phyloP scores from a whole-genome alignment of 176 grass and related monocot species.

The Triticum turgidum region DNA sequence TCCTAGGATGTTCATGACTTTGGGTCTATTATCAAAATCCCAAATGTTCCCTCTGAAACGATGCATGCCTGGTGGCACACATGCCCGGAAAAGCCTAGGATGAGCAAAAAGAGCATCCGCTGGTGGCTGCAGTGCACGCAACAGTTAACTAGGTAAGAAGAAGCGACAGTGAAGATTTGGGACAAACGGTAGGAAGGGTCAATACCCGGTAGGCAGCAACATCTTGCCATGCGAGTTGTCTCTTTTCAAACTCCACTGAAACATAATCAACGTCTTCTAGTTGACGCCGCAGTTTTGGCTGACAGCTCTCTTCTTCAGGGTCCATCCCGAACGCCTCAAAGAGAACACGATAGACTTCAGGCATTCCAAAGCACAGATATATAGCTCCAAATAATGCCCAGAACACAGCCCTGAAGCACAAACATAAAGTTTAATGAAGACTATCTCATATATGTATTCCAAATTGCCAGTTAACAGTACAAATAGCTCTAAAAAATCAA shows the following conservation, averaged over 20 bases:
- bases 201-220: conserved; percentile 83
- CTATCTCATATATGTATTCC: background rate
- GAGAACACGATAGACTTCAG: conserved; percentile 95
- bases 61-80: conserved; percentile 99
- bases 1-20: conserved; percentile 68
- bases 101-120: conserved; percentile 93
- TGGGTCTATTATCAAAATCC: conserved; percentile 86
- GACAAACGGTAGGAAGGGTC: background rate
- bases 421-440: conserved; percentile 14
- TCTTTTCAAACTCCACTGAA: conserved; percentile 92
- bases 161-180: background rate
- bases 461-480: background rate
- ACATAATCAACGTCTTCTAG: conserved; percentile 99
- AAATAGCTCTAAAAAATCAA: background rate
- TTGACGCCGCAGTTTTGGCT: conserved; percentile 90
- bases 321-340: conserved; percentile 98
- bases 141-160: conserved; percentile 4
- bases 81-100: conserved; percentile 95
- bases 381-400: conserved; percentile 99
- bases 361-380: conserved; percentile 99
- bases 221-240: conserved; percentile 83
- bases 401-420: conserved; percentile 74
- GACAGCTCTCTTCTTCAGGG: conserved; percentile 83
- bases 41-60: conserved; percentile 92
- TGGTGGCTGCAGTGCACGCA: conserved; percentile 65